Conservation (phyloP, 1,139 yeast genomes). For the Taphrina populina region DNA sequence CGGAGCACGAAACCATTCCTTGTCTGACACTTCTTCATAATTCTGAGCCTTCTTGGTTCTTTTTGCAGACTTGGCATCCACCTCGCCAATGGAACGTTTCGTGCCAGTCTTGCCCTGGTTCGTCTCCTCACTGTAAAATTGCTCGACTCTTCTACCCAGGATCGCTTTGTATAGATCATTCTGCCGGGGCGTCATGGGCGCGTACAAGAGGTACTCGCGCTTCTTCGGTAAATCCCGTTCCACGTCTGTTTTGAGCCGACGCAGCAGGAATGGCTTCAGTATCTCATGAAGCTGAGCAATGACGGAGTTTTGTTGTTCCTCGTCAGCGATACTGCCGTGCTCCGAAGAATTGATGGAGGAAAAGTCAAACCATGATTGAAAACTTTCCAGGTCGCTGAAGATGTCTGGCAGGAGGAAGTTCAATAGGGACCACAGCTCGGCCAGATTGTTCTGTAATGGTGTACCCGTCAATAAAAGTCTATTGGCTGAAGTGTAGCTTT, state of each 20-base stretch:
- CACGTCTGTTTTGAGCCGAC: slow-evolving; percentile 70
- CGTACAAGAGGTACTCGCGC: slow-evolving; percentile 78
- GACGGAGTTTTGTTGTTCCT: slow-evolving; percentile 62
- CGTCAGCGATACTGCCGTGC: slow-evolving; percentile 50
- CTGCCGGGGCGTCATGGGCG: slow-evolving; percentile 65
- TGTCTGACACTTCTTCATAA: slow-evolving; percentile 21
- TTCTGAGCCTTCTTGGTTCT: neutral
- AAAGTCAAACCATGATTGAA: slow-evolving; percentile 92
- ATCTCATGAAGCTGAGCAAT: slow-evolving; percentile 80
- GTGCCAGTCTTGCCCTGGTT: neutral
- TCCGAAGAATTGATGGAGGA: slow-evolving; percentile 50
- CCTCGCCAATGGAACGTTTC: slow-evolving; percentile 15
- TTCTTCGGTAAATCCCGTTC: slow-evolving; percentile 81
- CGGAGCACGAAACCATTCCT: slow-evolving; percentile 13
- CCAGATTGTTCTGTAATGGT: slow-evolving; percentile 35
- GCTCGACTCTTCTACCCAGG: slow-evolving; percentile 48
- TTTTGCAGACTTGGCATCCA: slow-evolving; percentile 5
- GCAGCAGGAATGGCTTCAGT: slow-evolving; percentile 76
- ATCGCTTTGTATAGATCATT: slow-evolving; percentile 62
- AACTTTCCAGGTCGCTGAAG: slow-evolving; percentile 74
- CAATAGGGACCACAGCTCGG: slow-evolving; percentile 53
- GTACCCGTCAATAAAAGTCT: slow-evolving; percentile 74
- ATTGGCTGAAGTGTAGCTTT: slow-evolving; percentile 59
- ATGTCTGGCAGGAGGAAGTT: slow-evolving; percentile 90
- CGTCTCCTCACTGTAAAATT: slow-evolving; percentile 2